phyloP scores from a whole-genome alignment of 352 stramenopile genomes.

The Hyphochytrium catenoides region DNA sequence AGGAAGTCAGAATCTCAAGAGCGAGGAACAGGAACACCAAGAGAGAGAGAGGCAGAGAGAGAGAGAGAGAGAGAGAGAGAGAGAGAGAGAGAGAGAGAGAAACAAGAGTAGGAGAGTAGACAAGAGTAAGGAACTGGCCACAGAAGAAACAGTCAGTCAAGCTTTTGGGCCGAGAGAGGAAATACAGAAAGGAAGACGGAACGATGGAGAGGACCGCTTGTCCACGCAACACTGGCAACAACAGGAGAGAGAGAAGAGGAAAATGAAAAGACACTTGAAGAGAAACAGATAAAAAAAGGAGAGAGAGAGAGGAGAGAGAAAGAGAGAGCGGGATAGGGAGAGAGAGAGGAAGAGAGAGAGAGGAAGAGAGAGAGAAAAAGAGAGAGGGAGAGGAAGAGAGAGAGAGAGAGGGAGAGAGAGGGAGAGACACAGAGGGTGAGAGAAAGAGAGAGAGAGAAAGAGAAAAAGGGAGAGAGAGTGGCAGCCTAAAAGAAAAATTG shows the following conservation, averaged over 20 bases:
- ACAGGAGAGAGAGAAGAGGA: background rate
- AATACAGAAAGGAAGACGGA: slow-evolving; percentile 2
- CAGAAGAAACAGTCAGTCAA: background rate
- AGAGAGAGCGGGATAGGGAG: too few species aligned
- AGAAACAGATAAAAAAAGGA: slow-evolving; percentile 1
- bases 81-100: too few species aligned
- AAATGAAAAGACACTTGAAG: background rate
- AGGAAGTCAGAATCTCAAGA: background rate
- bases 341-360: background rate
- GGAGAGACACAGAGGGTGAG: too few species aligned
- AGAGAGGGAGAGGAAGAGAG: background rate
- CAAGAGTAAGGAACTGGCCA: too few species aligned
- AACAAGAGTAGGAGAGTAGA: too few species aligned
- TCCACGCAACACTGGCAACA: too few species aligned
- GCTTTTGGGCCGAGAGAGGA: background rate
- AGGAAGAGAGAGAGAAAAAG: background rate
- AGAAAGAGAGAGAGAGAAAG: slow-evolving; percentile 1
- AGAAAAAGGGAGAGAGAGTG: background rate
- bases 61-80: too few species aligned
- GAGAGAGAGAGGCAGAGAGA: background rate
- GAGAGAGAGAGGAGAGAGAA: background rate
- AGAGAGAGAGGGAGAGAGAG: slow-evolving; percentile 1
- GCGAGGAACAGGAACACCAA: background rate
- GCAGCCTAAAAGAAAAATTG: slow-evolving; percentile 1
- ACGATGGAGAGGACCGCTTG: background rate